Evolutionary conservation across 371 early-diverging fungal genomes (phyloP).

Genomic region (Lichtheimia corymbifera): DNA sequence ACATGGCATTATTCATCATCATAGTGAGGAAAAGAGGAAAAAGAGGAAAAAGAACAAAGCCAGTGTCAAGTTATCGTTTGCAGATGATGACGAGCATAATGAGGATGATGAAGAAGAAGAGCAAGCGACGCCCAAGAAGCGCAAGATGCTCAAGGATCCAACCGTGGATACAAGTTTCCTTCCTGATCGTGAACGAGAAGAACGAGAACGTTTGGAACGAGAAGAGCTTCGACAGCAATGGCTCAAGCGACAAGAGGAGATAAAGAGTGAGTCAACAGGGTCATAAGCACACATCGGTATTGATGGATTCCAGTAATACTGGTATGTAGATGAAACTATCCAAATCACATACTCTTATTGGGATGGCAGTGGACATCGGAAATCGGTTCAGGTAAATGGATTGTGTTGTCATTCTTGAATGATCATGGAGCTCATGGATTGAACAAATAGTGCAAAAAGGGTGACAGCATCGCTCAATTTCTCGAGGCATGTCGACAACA

Average conservation of each 20-base stretch:
- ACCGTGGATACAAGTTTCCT: slow-evolving; percentile 91
- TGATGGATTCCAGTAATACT: slow-evolving; percentile 12
- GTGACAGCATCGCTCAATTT: slow-evolving; percentile 87
- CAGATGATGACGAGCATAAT: slow-evolving; percentile 46
- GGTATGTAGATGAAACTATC: slow-evolving; percentile 69
- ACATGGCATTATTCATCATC: no score
- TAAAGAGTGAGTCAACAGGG: slow-evolving; percentile 53
- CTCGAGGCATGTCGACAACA: slow-evolving; percentile 82
- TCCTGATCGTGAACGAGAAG: slow-evolving; percentile 91
- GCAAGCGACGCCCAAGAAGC: slow-evolving; percentile 44
- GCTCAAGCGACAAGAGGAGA: slow-evolving; percentile 77
- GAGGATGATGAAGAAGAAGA: slow-evolving; percentile 29
- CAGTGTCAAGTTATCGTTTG: slow-evolving; percentile 74
- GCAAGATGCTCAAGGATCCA: slow-evolving; percentile 83
- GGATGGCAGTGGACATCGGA: slow-evolving; percentile 96
- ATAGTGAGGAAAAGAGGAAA: slow-evolving; percentile 56
- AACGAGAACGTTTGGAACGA: slow-evolving; percentile 68
- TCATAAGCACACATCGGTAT: not conserved
- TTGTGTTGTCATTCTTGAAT: no score
- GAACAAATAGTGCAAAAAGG: slow-evolving; percentile 78
- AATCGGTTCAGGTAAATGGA: slow-evolving; percentile 64
- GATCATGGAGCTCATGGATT: no score
- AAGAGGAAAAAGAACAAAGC: slow-evolving; percentile 64
- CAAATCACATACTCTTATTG: slow-evolving; percentile 90
- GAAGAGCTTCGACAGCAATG: slow-evolving; percentile 57